Base-by-base conservation (phyloP, 129 eudicot species). In the Flaveria ramosissima region DNA sequence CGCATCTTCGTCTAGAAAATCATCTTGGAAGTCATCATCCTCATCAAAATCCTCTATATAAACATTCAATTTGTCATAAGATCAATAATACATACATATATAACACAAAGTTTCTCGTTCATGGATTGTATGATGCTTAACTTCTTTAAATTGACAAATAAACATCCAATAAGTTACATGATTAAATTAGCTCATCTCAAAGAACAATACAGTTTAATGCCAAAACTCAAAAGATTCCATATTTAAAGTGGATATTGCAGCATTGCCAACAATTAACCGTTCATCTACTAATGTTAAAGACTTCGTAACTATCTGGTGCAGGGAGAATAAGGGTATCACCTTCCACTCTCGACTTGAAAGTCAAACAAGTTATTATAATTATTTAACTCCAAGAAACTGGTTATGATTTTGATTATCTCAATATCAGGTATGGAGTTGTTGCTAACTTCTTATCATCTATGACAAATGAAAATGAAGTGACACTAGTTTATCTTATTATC, bases 11-110 rank as follows among this genome's bases (percentile, higher is more conserved):
- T 27, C 68, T 20, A 81, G 80, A 79, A 68, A 83, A 27, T 85
- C 94, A 74, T 85, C 90, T 43, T 84, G 83, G 36, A 89, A 78
- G 57, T 76, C 75, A 57, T 75, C 90, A 71, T 78, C 93, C 47
- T 86, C 89, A 24, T 84, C 91, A 51, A 83, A 69, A 57, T 17
- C 88, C 75, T 80, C 95, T 89, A 45, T 20, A 42, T 15, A 50
- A 48, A 24, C 41, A 70, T 30, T 48, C 50, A 72, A 17, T 72
- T 36, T 39, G 15, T 16, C 48, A 57, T 56, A 26, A 39, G 59
- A 67, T 53, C 66, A 77, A 23, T 23, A 41, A 41, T 6, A 67
- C 12, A 52, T 32, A 26, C 52, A 51, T 65, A 66, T 19, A 74
- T 26, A 61, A 61, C 24, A 20, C n/a, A 36, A 51, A 51, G 21